A percentile compares a stretch with the other conserved stretches of the same genome.
Evolutionary conservation across 352 stramenopile genomes (phyloP).

Genomic region (Phytopythium kandeliae): DNA sequence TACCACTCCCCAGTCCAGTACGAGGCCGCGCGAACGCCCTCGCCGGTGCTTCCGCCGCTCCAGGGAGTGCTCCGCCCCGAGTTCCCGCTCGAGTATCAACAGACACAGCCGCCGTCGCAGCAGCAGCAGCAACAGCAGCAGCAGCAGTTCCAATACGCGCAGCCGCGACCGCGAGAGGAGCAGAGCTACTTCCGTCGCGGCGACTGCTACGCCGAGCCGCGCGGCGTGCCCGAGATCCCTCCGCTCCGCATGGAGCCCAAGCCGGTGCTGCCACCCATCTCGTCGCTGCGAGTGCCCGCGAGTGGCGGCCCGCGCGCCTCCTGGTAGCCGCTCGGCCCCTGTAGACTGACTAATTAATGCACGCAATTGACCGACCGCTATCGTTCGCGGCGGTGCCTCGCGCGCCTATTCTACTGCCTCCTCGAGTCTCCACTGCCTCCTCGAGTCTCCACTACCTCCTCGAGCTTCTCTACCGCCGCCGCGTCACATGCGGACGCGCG

Average conservation of each 20-base stretch:
- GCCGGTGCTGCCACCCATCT: slow-evolving; percentile 43
- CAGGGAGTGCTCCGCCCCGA: slow-evolving; percentile 4
- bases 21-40: background rate
- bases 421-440: no score
- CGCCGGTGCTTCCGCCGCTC: background rate
- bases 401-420: background rate
- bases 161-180: no score
- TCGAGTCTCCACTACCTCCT: no score
- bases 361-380: no score
- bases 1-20: background rate
- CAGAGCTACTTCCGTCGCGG: background rate
- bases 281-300: slow-evolving; percentile 29
- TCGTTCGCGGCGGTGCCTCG: slow-evolving; percentile 1
- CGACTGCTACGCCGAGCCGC: slow-evolving; percentile 1
- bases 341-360: no score
- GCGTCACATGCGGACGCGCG: slow-evolving; percentile 33
- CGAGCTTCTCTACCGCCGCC: no score
- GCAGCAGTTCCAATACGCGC: slow-evolving; percentile 7
- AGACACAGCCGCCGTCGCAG: no score
- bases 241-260: slow-evolving; percentile 27
- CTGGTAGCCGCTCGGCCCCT: no score
- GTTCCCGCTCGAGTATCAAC: background rate
- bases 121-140: background rate
- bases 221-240: slow-evolving; percentile 15
- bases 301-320: background rate